Percentiles rank a stretch among this genome's conserved stretches.
These are phyloP conservation scores for Pythium phragmitis DNA, from an alignment of 352 stramenopile genomes.

Conservation along the genomic window DNA sequence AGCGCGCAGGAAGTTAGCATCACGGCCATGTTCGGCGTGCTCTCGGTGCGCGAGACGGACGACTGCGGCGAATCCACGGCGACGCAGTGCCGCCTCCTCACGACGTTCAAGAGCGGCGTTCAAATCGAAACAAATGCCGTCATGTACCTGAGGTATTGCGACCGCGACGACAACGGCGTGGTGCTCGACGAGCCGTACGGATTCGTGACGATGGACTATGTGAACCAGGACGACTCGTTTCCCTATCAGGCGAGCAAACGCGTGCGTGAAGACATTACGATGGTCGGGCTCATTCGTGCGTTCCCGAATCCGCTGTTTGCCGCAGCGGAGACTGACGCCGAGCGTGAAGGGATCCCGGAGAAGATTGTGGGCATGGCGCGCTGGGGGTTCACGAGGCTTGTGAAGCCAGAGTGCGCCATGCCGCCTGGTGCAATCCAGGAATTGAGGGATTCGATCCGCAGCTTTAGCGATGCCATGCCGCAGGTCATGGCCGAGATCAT, in stretches of 20 bases:
- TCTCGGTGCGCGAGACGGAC: conserved; percentile 26
- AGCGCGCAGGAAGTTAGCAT: conserved; percentile 25
- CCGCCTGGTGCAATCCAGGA: conserved; percentile 4
- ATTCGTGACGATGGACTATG: conserved; percentile 23
- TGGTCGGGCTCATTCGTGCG: conserved; percentile 14
- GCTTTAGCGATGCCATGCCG: conserved; percentile 16
- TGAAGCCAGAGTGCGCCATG: conserved; percentile 22
- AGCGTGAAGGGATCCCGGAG: conserved; percentile 3
- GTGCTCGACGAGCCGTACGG: conserved; percentile 27
- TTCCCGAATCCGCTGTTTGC: conserved; percentile 19
- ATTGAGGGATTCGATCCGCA: conserved; percentile 15
- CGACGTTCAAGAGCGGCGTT: conserved; percentile 22
- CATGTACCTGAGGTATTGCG: conserved; percentile 25
- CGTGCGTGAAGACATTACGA: conserved; percentile 23
- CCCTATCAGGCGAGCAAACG: conserved; percentile 20
- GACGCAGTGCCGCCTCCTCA: conserved; percentile 19
- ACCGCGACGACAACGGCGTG: conserved; percentile 22
- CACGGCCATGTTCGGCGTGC: conserved; percentile 22
- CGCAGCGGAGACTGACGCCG: conserved; percentile 6
- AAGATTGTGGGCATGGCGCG: conserved; percentile 18
- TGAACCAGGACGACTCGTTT: conserved; percentile 35
- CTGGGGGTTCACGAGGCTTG: conserved; percentile 9
- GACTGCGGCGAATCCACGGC: conserved; percentile 20
- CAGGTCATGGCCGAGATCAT: conserved; percentile 10
- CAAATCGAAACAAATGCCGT: conserved; percentile 23